Conservation (phyloP, 768 basidiomycete species). For the Coprinopsis marcescibilis region DNA sequence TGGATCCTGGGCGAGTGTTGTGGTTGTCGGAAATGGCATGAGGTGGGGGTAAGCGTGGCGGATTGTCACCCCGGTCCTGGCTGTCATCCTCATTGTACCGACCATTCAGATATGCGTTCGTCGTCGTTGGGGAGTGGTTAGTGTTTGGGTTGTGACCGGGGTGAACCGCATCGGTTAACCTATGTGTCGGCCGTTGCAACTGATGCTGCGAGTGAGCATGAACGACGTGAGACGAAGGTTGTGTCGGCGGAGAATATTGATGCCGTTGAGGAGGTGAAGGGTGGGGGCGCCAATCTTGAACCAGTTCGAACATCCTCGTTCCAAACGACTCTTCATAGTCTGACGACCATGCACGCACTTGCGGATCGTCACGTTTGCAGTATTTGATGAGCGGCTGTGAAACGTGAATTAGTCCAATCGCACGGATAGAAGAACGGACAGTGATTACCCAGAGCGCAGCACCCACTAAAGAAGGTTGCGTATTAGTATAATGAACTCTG, state of each 20-base stretch:
- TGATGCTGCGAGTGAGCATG: constrained; percentile 16
- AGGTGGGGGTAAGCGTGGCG: neutral
- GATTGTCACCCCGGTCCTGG: neutral
- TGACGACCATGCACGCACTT: constrained; percentile 50
- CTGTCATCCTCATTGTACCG: constrained; percentile 31
- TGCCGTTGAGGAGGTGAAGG: constrained; percentile 32
- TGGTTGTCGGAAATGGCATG: neutral
- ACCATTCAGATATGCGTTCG: constrained; percentile 22
- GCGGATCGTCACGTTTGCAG: constrained; percentile 48
- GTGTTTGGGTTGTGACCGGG: constrained; percentile 22
- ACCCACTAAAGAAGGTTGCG: constrained; percentile 41
- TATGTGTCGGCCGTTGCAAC: constrained; percentile 21
- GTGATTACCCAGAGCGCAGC: constrained; percentile 54
- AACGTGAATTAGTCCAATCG: constrained; percentile 10
- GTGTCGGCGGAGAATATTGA: constrained; percentile 18
- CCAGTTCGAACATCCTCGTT: constrained; percentile 47
- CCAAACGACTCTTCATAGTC: constrained; percentile 68
- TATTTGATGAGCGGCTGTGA: constrained; percentile 62
- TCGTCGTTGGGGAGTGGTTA: constrained; percentile 22
- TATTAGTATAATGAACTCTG: constrained; percentile 9
- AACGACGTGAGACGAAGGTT: constrained; percentile 4
- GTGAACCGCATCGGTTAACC: constrained; percentile 28
- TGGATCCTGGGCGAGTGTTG: neutral
- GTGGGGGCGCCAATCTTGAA: constrained; percentile 32
- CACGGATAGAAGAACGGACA: neutral